These are phyloP conservation scores for Fusarium sp. DNA, from an alignment of 2,329 filamentous ascomycete species.

Conservation along the genomic window DNA sequence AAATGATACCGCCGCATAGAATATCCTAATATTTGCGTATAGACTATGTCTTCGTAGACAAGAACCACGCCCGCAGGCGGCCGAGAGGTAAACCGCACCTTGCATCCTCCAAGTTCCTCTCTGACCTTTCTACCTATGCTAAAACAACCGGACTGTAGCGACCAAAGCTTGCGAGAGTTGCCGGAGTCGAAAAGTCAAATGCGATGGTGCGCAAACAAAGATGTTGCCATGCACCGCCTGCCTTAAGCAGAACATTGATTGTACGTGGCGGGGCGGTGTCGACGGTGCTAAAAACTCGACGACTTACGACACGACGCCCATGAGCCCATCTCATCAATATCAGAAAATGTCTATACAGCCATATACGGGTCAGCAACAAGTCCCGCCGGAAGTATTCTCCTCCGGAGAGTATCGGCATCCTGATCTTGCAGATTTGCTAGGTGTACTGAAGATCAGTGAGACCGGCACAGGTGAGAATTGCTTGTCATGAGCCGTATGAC, in stretches of 20 bases:
- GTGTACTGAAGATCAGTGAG: slow-evolving; percentile 88
- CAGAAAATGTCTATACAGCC: too few species aligned
- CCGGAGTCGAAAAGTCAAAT: slow-evolving; percentile 94
- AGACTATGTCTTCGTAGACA: slow-evolving; percentile 99
- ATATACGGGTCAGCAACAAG: too few species aligned
- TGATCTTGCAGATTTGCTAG: slow-evolving; percentile 83
- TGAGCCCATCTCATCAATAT: slow-evolving; percentile 48
- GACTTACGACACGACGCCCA: slow-evolving; percentile 49
- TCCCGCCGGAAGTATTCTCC: slow-evolving; percentile 64
- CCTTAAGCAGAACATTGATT: slow-evolving; percentile 62
- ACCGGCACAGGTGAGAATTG: slow-evolving; percentile 81
- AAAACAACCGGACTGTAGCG: slow-evolving; percentile 1
- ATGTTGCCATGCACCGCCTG: slow-evolving; percentile 95
- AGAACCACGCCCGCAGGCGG: slow-evolving; percentile 95
- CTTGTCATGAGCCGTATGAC: background rate
- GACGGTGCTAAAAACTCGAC: slow-evolving; percentile 59
- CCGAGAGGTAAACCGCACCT: slow-evolving; percentile 77
- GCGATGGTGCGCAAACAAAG: slow-evolving; percentile 95
- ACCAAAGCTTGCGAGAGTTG: slow-evolving; percentile 91
- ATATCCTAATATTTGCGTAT: slow-evolving; percentile 34
- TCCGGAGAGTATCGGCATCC: slow-evolving; percentile 75
- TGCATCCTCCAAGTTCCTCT: background rate
- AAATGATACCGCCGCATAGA: background rate
- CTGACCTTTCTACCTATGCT: background rate
- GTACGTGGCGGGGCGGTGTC: slow-evolving; percentile 85